Evolutionary conservation across 495 filamentous ascomycete species (phyloP).

Genomic region (Talaromyces ruber): DNA sequence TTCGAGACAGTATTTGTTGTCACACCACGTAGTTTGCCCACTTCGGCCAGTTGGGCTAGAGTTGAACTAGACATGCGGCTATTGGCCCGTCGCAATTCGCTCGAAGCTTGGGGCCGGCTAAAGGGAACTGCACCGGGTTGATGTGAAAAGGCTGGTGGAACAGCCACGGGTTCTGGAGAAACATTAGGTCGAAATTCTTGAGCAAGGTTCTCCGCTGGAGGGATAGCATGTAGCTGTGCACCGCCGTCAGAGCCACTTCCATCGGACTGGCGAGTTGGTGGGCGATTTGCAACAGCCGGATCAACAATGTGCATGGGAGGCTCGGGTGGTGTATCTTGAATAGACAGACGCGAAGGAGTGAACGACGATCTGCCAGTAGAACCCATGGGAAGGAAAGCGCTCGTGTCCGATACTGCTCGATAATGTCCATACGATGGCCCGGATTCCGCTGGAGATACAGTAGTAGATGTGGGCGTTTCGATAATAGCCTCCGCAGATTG

Average conservation of each 20-base stretch:
- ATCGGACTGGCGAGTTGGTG: conserved; percentile 16
- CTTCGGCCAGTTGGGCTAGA: conserved; percentile 64
- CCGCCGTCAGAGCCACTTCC: conserved; percentile 57
- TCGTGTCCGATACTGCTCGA: conserved; percentile 48
- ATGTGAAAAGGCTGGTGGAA: conserved; percentile 71
- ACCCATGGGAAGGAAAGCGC: conserved; percentile 22
- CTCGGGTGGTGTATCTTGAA: conserved; percentile 25
- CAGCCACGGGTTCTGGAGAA: conserved; percentile 63
- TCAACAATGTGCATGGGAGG: conserved; percentile 31
- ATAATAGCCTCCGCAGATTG: conserved; percentile 31
- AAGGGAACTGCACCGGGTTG: conserved; percentile 56
- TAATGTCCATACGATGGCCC: conserved; percentile 36
- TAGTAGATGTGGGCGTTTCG: conserved; percentile 18
- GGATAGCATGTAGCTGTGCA: conserved; percentile 17
- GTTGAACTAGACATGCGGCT: conserved; percentile 76
- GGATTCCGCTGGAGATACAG: conserved; percentile 30
- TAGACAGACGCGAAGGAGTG: conserved; percentile 32
- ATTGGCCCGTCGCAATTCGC: conserved; percentile 68
- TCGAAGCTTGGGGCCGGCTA: conserved; percentile 58
- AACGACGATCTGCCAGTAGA: conserved; percentile 18
- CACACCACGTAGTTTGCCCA: conserved; percentile 38
- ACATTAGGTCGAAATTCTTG: conserved; percentile 47
- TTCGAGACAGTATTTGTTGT: conserved; percentile 26
- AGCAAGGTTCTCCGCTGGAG: conserved; percentile 14
- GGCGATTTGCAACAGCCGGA: conserved; percentile 11